Base-by-base conservation (phyloP, 306 rosid species). In the Inga laurina region DNA sequence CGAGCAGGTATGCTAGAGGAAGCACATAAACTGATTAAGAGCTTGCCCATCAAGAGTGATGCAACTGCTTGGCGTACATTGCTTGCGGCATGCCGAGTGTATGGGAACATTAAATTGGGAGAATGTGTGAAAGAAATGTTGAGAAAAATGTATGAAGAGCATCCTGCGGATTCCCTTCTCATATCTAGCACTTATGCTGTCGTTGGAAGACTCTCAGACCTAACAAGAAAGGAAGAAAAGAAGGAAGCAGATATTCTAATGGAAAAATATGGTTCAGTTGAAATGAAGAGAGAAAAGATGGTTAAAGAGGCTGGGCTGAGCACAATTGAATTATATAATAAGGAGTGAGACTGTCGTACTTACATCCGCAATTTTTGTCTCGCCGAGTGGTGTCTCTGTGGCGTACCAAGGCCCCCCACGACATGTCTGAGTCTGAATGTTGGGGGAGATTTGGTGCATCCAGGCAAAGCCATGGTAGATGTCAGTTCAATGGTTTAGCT, bases 1-100 rank as follows among this genome's bases (percentile, higher is more conserved):
- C 88, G 97, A 59, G 92, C 93, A 12, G 97, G 97, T 67, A 83
- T 93, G 90, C 75, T 90, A 52, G 87, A 85, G 75, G 96, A 93
- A 90, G 96, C 94, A 45, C 85, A 88, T 86, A 71, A 73, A 75
- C 82, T 93, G 39, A 88, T 93, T 46, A 84, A 85, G 72, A 84
- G 90, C 89, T 81, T 91, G 88, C 93, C 92, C 57, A 81, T 81
- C 21, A 82, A 85, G 85, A 79, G 87, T 7, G 96, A 93, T 80
- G 78, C 87, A 52, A 91, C 93, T 4, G 91, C 94, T 57, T 91
- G 97, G 96, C 93, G 93, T 16, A 86, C 93, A 9, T 71, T 93
- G 83, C 96, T 91, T 77, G 87, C 94, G 3, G 91, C 96, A 49
- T 93, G 94, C 75, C 85, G 94, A 85, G 88, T 90, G 70, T 84